Conservation (phyloP, 306 rosid genomes). For the Abrus precatorius region DNA sequence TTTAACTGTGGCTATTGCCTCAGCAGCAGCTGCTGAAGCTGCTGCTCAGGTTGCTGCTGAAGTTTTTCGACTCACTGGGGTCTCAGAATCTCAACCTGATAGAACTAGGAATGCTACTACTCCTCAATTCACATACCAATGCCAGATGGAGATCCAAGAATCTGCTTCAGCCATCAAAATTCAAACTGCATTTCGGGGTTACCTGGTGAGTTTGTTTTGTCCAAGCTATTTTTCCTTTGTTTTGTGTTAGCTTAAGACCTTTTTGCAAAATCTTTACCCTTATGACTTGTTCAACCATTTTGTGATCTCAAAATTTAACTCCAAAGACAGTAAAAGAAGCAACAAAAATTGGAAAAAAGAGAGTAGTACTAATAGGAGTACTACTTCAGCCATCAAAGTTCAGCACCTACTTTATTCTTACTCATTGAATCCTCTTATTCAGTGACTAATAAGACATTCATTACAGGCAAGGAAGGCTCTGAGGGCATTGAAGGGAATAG, state of each 20-base stretch:
- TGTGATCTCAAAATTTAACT: not conserved
- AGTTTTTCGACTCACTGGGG: slow-evolving; percentile 61
- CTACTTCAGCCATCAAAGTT: no score
- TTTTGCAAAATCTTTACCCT: slow-evolving; percentile 22
- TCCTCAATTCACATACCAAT: slow-evolving; percentile 40
- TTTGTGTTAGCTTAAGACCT: not conserved
- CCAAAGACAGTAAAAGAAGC: not conserved
- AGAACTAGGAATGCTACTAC: slow-evolving; percentile 50
- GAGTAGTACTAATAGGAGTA: slow-evolving; percentile 7
- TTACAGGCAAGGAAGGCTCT: slow-evolving; percentile 90
- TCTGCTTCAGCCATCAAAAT: slow-evolving; percentile 70
- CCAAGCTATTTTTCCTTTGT: slow-evolving; percentile 22
- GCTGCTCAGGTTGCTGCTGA: slow-evolving; percentile 59
- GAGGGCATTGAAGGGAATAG: slow-evolving; percentile 93
- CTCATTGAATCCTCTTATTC: not conserved
- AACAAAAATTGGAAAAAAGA: not conserved
- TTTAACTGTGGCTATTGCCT: slow-evolving; percentile 63
- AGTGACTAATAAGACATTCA: slow-evolving; percentile 32
- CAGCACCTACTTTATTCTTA: not conserved
- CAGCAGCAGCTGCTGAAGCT: slow-evolving; percentile 65
- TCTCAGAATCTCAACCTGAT: slow-evolving; percentile 41
- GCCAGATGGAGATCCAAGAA: slow-evolving; percentile 55
- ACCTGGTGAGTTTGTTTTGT: slow-evolving; percentile 75
- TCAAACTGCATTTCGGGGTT: slow-evolving; percentile 85
- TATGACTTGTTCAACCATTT: not conserved